A percentile compares a stretch with the other conserved stretches of the same genome.
These are phyloP conservation scores for Schizopora paradoxa DNA, from an alignment of 1,284 basidiomycete species.

Conservation along the genomic window DNA sequence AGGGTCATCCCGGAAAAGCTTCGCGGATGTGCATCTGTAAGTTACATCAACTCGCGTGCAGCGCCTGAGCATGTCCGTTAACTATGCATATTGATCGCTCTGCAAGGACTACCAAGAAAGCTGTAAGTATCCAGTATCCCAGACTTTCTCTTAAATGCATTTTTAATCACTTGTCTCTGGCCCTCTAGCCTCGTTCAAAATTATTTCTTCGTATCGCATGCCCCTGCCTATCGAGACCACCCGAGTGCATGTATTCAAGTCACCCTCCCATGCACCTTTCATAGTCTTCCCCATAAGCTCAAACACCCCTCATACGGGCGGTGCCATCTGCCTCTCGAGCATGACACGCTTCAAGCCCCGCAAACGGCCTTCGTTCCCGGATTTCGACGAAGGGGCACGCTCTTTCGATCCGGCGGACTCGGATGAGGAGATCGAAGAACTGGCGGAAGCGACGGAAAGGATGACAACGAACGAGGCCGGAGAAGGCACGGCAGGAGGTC, in stretches of 20 bases:
- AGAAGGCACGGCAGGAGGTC: constrained; percentile 14
- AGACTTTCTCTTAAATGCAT: neutral
- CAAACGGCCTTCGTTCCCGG: constrained; percentile 26
- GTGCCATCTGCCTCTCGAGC: constrained; percentile 42
- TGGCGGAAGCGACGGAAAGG: constrained; percentile 19
- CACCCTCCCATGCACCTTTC: constrained; percentile 45
- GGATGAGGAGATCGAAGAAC: constrained; percentile 15
- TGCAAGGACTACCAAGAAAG: constrained; percentile 67
- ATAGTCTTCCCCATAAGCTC: constrained; percentile 43
- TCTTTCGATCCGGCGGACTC: too few species aligned
- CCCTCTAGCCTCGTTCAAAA: constrained; percentile 51
- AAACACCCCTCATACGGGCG: too few species aligned
- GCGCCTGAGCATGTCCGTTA: too few species aligned
- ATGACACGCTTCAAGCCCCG: constrained; percentile 40
- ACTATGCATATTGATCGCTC: constrained; percentile 14
- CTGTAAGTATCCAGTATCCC: constrained; percentile 35
- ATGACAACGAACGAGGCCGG: constrained; percentile 23
- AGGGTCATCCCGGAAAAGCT: constrained; percentile 35
- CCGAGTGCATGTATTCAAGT: constrained; percentile 41
- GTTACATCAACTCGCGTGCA: constrained; percentile 26
- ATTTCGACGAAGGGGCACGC: constrained; percentile 3
- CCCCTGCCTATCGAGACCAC: constrained; percentile 36
- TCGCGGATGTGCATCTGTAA: constrained; percentile 56
- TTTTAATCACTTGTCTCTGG: constrained; percentile 2
- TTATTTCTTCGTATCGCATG: constrained; percentile 40